These are phyloP conservation scores for Ambrosiella cleistominuta DNA, from an alignment of 2,329 filamentous ascomycete genomes.

Conservation along the genomic window DNA sequence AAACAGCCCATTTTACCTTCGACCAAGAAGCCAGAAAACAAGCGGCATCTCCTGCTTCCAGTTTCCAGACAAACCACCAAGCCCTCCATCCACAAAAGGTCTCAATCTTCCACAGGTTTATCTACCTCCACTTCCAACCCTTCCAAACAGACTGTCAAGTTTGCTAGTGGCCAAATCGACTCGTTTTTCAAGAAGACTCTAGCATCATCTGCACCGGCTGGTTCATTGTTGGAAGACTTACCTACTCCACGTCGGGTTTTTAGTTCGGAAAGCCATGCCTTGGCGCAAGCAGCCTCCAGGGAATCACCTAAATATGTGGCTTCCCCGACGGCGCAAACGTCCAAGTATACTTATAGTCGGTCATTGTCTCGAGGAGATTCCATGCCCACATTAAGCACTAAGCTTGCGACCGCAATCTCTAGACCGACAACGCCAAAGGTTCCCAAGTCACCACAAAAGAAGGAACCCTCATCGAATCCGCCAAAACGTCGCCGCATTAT, in stretches of 20 bases:
- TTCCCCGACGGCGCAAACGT: neutral
- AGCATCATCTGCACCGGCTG: neutral
- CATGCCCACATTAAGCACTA: neutral
- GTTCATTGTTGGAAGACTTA: too few species aligned
- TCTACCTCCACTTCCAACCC: neutral
- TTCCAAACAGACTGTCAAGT: conserved; percentile 3
- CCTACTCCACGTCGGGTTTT: neutral
- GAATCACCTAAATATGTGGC: neutral
- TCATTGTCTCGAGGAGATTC: neutral
- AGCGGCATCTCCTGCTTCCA: neutral
- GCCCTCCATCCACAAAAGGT: neutral
- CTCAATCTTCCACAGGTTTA: neutral
- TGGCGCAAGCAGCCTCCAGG: neutral
- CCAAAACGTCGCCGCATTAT: conserved; percentile 21
- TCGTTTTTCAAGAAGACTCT: conserved; percentile 7
- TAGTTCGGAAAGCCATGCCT: neutral
- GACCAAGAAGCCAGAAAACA: neutral
- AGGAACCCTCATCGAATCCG: neutral
- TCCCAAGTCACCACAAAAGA: neutral
- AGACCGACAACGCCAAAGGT: neutral
- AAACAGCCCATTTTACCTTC: neutral
- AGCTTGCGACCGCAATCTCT: neutral
- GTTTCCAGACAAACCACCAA: neutral
- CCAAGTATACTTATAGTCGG: neutral
- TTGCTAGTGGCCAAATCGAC: conserved; percentile 9